Evolutionary conservation across 441 rosid species (phyloP).

Genomic region (Pelargonium australe): DNA sequence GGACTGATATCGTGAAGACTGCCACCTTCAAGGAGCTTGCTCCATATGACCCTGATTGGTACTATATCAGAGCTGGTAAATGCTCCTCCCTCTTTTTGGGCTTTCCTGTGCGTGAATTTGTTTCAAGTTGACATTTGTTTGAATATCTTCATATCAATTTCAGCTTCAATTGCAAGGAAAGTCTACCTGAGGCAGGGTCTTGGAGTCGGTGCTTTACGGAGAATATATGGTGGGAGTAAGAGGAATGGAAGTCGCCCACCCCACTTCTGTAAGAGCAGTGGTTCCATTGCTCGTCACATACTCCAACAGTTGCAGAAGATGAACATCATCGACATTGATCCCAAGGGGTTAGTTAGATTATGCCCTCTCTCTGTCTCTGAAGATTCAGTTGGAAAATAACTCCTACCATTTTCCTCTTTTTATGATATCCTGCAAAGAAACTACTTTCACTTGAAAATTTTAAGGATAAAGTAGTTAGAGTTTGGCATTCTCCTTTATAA

Average conservation of each 20-base stretch:
- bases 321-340: conserved; percentile 60
- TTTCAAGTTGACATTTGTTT: background rate
- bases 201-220: conserved; percentile 79
- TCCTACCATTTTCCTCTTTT: too few species aligned
- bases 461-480: too few species aligned
- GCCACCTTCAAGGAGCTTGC: conserved; percentile 43
- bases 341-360: conserved; percentile 52
- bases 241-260: conserved; percentile 89
- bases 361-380: background rate
- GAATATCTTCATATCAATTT: background rate
- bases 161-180: conserved; percentile 89
- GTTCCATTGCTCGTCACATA: conserved; percentile 72
- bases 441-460: too few species aligned
- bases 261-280: conserved; percentile 83
- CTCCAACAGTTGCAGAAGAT: conserved; percentile 67
- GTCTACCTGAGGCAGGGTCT: conserved; percentile 78
- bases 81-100: background rate
- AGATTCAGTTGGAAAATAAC: too few species aligned
- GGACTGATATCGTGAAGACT: conserved; percentile 90
- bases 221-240: conserved; percentile 87
- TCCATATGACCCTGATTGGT: conserved; percentile 65
- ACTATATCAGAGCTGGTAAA: conserved; percentile 70
- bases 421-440: too few species aligned
- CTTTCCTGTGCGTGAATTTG: too few species aligned
- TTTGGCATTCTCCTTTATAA: too few species aligned